Percentiles rank a stretch among this genome's conserved stretches.
Conservation (phyloP, 257 asterid genomes). For the Nicotiana noctiflora region DNA sequence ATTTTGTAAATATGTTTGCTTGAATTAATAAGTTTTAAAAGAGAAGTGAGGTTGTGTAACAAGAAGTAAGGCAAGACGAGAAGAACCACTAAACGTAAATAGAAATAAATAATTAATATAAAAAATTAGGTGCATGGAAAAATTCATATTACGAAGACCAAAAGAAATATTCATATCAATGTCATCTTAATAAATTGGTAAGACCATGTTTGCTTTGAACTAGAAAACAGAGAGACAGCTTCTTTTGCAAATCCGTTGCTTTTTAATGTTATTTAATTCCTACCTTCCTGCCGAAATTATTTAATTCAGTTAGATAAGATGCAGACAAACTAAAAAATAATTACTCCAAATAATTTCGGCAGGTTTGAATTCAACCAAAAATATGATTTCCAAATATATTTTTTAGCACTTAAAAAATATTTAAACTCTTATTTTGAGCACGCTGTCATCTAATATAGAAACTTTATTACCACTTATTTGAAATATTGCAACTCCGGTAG, state of each 20-base stretch:
- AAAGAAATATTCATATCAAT: too few species aligned
- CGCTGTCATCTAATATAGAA: too few species aligned
- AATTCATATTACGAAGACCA: not conserved
- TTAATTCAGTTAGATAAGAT: not conserved
- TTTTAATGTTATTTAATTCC: not conserved
- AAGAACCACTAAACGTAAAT: not conserved
- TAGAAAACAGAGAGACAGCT: not conserved
- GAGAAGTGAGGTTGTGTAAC: too few species aligned
- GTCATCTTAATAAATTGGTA: not conserved
- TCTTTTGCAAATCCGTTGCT: not conserved
- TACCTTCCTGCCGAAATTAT: not conserved
- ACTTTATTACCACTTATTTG: too few species aligned
- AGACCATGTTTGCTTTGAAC: not conserved
- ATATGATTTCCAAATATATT: too few species aligned
- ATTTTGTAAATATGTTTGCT: not conserved
- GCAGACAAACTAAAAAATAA: not conserved
- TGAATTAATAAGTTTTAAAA: too few species aligned
- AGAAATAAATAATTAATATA: not conserved
- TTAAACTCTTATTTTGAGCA: too few species aligned
- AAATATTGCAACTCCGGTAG: too few species aligned
- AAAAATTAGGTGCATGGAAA: not conserved
- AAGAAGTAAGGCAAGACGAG: not conserved
- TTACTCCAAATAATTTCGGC: not conserved
- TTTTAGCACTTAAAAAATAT: too few species aligned
- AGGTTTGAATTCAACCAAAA: too few species aligned